Evolutionary conservation across 192 early-diverging fungal genomes (phyloP).

Genomic region (Coemansia furcata): DNA sequence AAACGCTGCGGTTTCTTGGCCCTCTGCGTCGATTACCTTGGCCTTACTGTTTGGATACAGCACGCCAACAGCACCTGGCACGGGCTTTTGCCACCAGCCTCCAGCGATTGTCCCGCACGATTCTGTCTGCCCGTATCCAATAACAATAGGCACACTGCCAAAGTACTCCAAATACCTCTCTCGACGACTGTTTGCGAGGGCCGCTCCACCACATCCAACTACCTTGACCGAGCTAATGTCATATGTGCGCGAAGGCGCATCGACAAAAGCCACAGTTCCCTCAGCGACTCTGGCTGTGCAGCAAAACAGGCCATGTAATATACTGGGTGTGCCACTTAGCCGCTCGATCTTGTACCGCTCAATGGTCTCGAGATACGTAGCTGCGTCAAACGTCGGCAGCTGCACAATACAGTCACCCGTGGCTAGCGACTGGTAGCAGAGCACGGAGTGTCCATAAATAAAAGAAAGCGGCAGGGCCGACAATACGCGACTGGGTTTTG

Average conservation of each 20-base stretch:
- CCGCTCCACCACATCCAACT: conserved; percentile 38
- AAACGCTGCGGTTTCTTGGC: conserved; percentile 57
- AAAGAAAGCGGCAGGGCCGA: conserved; percentile 20
- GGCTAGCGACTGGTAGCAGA: conserved; percentile 32
- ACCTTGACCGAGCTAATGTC: conserved; percentile 19
- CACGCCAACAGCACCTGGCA: conserved; percentile 28
- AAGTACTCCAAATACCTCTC: conserved; percentile 20
- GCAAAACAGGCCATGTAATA: conserved; percentile 11
- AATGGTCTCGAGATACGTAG: conserved; percentile 23
- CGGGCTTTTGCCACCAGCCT: conserved; percentile 1
- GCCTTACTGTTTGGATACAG: conserved; percentile 33
- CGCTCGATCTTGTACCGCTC: conserved; percentile 13
- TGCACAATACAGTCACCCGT: conserved; percentile 24
- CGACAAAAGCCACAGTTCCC: neutral
- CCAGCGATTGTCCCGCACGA: conserved; percentile 21
- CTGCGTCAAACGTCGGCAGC: conserved; percentile 7
- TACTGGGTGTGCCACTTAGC: conserved; percentile 15
- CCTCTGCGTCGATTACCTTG: conserved; percentile 49
- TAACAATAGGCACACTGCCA: conserved; percentile 4
- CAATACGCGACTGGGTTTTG: conserved; percentile 2
- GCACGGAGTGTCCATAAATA: conserved; percentile 36
- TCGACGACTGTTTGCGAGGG: conserved; percentile 8
- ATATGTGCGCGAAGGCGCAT: neutral
- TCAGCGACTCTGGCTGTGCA: conserved; percentile 1
- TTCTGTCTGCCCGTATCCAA: conserved; percentile 41